These are phyloP conservation scores for Nematocida ausubeli DNA, from an alignment of 371 early-diverging fungal genomes.

Conservation along the genomic window DNA sequence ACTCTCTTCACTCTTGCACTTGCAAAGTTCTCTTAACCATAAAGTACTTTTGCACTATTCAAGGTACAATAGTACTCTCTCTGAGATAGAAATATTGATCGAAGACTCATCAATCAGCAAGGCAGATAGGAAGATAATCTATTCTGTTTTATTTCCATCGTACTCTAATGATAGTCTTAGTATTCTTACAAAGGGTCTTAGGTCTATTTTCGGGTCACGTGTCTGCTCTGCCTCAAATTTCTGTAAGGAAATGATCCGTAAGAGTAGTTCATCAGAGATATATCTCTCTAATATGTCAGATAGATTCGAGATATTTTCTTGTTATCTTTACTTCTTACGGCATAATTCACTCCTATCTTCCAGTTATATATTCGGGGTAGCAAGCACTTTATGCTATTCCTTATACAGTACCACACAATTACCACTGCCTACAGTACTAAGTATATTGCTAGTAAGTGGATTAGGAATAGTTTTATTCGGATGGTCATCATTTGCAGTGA, in stretches of 20 bases:
- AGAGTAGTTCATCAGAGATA: slow-evolving; percentile 17
- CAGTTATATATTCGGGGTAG: slow-evolving; percentile 17
- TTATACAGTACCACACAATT: neutral
- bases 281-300: slow-evolving; percentile 15
- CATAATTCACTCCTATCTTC: slow-evolving; percentile 26
- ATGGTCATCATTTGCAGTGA: slow-evolving; percentile 26
- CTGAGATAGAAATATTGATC: slow-evolving; percentile 22
- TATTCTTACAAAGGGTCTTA: neutral
- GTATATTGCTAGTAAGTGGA: too few relatives aligned
- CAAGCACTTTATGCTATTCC: neutral
- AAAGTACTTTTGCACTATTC: slow-evolving; percentile 30
- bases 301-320: slow-evolving; percentile 12
- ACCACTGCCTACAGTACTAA: neutral
- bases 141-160: slow-evolving; percentile 13
- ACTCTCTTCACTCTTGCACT: neutral
- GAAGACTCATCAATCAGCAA: neutral
- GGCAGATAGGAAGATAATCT: slow-evolving; percentile 9
- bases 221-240: slow-evolving; percentile 7
- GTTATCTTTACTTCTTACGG: slow-evolving; percentile 26
- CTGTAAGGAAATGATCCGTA: slow-evolving; percentile 5
- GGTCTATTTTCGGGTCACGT: slow-evolving; percentile 24
- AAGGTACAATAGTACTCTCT: slow-evolving; percentile 17
- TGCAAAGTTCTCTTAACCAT: slow-evolving; percentile 24
- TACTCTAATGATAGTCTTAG: slow-evolving; percentile 5
- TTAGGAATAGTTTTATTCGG: neutral